Evolutionary conservation across 805 yeast species (phyloP).

Genomic region (Ascoidea rubescens): DNA sequence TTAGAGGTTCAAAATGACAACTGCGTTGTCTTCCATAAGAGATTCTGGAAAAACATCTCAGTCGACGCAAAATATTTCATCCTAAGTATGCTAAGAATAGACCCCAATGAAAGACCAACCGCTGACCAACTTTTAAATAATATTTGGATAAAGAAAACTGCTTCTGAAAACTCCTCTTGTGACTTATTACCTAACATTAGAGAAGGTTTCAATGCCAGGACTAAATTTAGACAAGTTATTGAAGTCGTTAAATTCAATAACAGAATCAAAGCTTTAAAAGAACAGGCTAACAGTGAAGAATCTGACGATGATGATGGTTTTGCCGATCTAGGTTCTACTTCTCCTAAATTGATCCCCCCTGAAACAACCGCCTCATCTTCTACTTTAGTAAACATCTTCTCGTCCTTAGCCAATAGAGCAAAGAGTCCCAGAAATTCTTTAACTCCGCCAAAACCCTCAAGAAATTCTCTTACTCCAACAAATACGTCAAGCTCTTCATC

Average conservation of each 20-base stretch:
- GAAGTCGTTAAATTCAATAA: conserved; percentile 75
- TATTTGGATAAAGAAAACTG: conserved; percentile 56
- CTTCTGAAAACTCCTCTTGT: conserved; percentile 27
- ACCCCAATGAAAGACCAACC: conserved; percentile 58
- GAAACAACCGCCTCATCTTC: conserved; percentile 6
- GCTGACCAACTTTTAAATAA: conserved; percentile 50
- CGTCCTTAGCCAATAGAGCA: background rate
- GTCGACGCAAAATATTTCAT: conserved; percentile 73
- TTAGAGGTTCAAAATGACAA: conserved; percentile 60
- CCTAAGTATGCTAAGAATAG: conserved; percentile 48
- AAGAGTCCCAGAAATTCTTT: conserved; percentile 1
- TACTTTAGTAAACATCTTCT: no score
- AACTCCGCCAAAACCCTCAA: background rate
- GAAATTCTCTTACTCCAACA: conserved; percentile 1
- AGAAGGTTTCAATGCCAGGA: conserved; percentile 72
- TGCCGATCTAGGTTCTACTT: conserved; percentile 5
- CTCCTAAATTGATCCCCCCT: conserved; percentile 3
- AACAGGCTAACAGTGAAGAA: conserved; percentile 33
- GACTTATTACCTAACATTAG: conserved; percentile 75
- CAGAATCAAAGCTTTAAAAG: conserved; percentile 58
- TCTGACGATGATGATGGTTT: conserved; percentile 35
- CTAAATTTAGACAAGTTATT: conserved; percentile 73
- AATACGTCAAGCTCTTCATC: background rate
- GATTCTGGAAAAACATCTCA: conserved; percentile 76
- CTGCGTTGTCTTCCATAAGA: conserved; percentile 69